Base-by-base conservation (phyloP, 805 yeast species). In the Candida dendrica region DNA sequence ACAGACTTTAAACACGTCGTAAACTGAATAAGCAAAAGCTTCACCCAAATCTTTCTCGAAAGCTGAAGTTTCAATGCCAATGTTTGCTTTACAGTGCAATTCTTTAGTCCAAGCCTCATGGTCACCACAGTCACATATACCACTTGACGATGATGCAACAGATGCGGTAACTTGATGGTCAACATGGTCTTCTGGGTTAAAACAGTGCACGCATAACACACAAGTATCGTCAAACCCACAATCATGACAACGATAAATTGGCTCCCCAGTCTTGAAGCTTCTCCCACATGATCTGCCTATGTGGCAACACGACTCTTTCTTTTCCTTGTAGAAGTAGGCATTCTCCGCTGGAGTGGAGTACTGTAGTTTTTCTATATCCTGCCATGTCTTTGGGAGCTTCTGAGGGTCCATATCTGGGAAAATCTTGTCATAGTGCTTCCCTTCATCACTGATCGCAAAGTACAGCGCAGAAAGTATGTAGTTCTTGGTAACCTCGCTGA, bases 151-250 rank as follows among this genome's bases (percentile, higher is more conserved):
- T 4, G 56, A 49, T 4, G 84, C 69, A 13, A 65, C 66, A 55
- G 69, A 75, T 41, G 72, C 70, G 24, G 69, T 63, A 8, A 85
- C 84, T 45, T 75, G 75, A 55, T 85, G 95, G 40, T 71, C 79
- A 13, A 61, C 55, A 57, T 85, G 95, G 51, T 83, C 87, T 4
- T 72, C 72, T 42, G 74, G 71, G 56, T 82, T 81, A 63, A 83
- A 85, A 58, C 95, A 85, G 49, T 77, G 64, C 11, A 72, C 75
- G 61, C 95, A 85, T 22, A 85, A 57, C 29, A 86, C 89, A 66
- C 95, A 85, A 0, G 90, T 81, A 8, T 77, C 79, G 60, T 85
- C 95, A 46, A 72, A 75, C 0, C 85, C 87, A 66, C 95, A 85
- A 44, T 84, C 86, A 29, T 68, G 68, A 55, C 95, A 85, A 42